These are phyloP conservation scores for Syncephalastrum sp. DNA, from an alignment of 371 early-diverging fungal species.

Conservation along the genomic window DNA sequence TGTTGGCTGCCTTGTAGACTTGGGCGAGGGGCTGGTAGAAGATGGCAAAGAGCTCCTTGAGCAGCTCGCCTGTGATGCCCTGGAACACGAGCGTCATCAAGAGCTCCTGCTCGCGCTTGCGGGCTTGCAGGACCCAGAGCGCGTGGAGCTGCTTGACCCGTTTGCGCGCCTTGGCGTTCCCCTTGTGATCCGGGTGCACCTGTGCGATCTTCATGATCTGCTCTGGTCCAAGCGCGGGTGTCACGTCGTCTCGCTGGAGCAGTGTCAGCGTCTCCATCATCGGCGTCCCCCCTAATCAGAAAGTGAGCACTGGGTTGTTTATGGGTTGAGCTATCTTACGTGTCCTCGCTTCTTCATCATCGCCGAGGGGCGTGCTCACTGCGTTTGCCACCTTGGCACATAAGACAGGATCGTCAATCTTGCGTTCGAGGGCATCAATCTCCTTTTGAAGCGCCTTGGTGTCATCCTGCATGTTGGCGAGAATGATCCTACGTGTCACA, in stretches of 20 bases:
- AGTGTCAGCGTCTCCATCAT: slow-evolving; percentile 35
- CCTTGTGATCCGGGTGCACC: slow-evolving; percentile 13
- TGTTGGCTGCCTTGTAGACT: slow-evolving; percentile 61
- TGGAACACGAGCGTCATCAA: slow-evolving; percentile 53
- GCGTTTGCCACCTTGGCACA: slow-evolving; percentile 60
- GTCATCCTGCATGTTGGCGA: slow-evolving; percentile 55
- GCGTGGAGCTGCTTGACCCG: slow-evolving; percentile 38
- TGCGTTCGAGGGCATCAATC: slow-evolving; percentile 42
- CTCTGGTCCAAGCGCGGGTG: slow-evolving; percentile 38
- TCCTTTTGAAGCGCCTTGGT: slow-evolving; percentile 50
- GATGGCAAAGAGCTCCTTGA: slow-evolving; percentile 58
- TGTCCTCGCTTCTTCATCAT: slow-evolving; percentile 19
- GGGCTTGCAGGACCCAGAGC: slow-evolving; percentile 45
- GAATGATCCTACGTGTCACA: slow-evolving; percentile 36
- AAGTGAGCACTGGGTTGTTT: not conserved
- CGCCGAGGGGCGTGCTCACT: slow-evolving; percentile 40
- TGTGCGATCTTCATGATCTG: slow-evolving; percentile 41
- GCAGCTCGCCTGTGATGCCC: slow-evolving; percentile 55
- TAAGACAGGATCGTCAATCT: slow-evolving; percentile 47
- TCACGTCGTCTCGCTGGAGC: slow-evolving; percentile 41
- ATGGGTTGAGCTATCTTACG: not conserved
- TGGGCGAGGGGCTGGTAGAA: slow-evolving; percentile 60
- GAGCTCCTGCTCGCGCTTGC: slow-evolving; percentile 52
- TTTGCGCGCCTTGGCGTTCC: slow-evolving; percentile 13
- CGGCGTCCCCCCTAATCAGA: not conserved